These are phyloP conservation scores for Herpotrichia juniperi DNA, from an alignment of 2,329 filamentous ascomycete genomes.

Conservation along the genomic window DNA sequence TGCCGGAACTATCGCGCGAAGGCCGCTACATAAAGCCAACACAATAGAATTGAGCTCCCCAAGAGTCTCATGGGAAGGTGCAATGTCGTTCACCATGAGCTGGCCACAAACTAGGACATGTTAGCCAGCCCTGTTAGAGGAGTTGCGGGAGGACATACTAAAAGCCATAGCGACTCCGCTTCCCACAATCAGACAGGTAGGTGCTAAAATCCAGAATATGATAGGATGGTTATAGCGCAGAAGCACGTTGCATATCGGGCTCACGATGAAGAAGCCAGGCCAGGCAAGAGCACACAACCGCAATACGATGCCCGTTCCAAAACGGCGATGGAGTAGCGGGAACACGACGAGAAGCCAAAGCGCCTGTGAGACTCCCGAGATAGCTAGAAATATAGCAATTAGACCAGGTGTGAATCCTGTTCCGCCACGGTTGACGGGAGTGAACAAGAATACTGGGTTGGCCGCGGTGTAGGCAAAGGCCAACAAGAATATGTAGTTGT, in stretches of 20 bases:
- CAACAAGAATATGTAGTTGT: conserved; percentile 70
- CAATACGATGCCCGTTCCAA: conserved; percentile 71
- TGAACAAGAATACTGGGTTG: conserved; percentile 72
- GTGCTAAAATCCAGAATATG: conserved; percentile 64
- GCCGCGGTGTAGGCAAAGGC: conserved; percentile 75
- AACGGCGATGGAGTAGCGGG: conserved; percentile 67
- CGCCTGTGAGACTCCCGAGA: conserved; percentile 70
- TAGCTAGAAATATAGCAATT: conserved; percentile 70
- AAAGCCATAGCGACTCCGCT: conserved; percentile 72
- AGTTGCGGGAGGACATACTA: conserved; percentile 48
- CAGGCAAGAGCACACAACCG: conserved; percentile 63
- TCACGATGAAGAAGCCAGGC: conserved; percentile 66
- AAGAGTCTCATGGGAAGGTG: conserved; percentile 67
- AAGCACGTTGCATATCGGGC: conserved; percentile 63
- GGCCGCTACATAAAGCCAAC: conserved; percentile 65
- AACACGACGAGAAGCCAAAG: conserved; percentile 75
- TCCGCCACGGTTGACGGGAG: conserved; percentile 66
- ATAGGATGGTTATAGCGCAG: conserved; percentile 53
- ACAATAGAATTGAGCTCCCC: conserved; percentile 75
- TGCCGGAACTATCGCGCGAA: conserved; percentile 71
- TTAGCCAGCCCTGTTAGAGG: conserved; percentile 4
- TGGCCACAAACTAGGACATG: conserved; percentile 63
- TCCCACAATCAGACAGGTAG: conserved; percentile 58
- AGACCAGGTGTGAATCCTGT: conserved; percentile 65
- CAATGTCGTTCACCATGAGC: conserved; percentile 75